phyloP scores from a whole-genome alignment of 495 filamentous ascomycete species.

The Neurospora intermedia region DNA sequence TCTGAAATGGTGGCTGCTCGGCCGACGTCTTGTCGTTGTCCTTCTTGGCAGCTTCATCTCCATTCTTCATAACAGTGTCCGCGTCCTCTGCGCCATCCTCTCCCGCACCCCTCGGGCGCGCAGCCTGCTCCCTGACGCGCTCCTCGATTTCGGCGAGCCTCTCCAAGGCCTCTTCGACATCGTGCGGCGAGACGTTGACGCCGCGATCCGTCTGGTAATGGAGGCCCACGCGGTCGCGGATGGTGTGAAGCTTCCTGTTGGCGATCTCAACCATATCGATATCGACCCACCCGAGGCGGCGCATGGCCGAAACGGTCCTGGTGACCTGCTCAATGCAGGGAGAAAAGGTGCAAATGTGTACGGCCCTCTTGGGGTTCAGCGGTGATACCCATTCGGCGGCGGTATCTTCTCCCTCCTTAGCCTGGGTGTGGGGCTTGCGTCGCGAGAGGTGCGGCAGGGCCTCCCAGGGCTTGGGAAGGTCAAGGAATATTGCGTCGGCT shows the following conservation, averaged over 20 bases:
- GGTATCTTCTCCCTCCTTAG: slow-evolving; percentile 1
- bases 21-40: background rate
- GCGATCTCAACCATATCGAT: slow-evolving; percentile 85
- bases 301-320: slow-evolving; percentile 65
- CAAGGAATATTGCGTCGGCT: slow-evolving; percentile 79
- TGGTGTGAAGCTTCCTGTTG: slow-evolving; percentile 66
- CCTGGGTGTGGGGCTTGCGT: slow-evolving; percentile 23
- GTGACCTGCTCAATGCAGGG: slow-evolving; percentile 95
- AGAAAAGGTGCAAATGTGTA: slow-evolving; percentile 83
- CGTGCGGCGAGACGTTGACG: slow-evolving; percentile 43
- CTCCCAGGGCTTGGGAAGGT: slow-evolving; percentile 87
- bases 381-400: slow-evolving; percentile 44
- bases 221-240: slow-evolving; percentile 65
- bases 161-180: slow-evolving; percentile 66
- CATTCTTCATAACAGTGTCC: slow-evolving; percentile 11
- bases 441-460: slow-evolving; percentile 78
- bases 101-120: slow-evolving; percentile 11
- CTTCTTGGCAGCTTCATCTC: slow-evolving; percentile 20
- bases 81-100: slow-evolving; percentile 18
- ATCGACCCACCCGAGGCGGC: slow-evolving; percentile 74
- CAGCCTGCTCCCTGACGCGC: slow-evolving; percentile 46
- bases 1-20: background rate
- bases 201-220: slow-evolving; percentile 30
- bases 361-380: slow-evolving; percentile 54
- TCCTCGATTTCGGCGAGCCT: slow-evolving; percentile 64